phyloP scores from a whole-genome alignment of 164 flowering plant species.

The Amborella trichopoda region DNA sequence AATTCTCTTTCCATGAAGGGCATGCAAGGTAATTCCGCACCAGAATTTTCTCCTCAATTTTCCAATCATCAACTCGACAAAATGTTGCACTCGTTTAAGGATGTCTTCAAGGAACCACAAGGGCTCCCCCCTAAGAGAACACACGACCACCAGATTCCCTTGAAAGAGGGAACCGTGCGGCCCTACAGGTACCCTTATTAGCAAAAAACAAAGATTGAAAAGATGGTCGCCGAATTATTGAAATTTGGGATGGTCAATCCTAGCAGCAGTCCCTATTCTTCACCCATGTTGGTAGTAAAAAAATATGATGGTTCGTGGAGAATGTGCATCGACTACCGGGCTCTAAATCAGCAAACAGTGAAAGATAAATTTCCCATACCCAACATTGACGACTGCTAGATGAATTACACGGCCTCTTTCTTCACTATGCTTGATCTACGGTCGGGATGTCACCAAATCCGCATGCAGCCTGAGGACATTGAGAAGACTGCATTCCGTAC shows the following conservation, averaged over 20 bases:
- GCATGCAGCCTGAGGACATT: background rate
- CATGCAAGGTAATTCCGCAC: background rate
- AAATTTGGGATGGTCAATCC: background rate
- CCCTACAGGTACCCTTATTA: background rate
- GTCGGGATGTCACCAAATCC: constrained; percentile 6
- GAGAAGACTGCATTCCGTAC: constrained; percentile 3
- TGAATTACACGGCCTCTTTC: constrained; percentile 1
- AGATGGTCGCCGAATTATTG: background rate
- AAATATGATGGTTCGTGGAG: background rate
- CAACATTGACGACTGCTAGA: too few relatives aligned
- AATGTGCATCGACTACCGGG: background rate
- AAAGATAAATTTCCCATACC: constrained; percentile 3
- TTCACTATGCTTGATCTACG: constrained; percentile 3
- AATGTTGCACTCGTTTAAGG: background rate
- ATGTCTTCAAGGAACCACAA: background rate
- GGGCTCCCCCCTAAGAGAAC: background rate
- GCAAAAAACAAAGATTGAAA: background rate
- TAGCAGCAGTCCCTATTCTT: background rate
- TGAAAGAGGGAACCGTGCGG: background rate
- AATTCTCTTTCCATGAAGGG: background rate
- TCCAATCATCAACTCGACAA: background rate
- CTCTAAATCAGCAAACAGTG: background rate
- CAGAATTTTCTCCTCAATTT: background rate
- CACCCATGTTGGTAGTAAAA: background rate
- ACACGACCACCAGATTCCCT: background rate